Evolutionary conservation across 2,329 filamentous ascomycete species (phyloP).

Genomic region (Phialophora chinensis): DNA sequence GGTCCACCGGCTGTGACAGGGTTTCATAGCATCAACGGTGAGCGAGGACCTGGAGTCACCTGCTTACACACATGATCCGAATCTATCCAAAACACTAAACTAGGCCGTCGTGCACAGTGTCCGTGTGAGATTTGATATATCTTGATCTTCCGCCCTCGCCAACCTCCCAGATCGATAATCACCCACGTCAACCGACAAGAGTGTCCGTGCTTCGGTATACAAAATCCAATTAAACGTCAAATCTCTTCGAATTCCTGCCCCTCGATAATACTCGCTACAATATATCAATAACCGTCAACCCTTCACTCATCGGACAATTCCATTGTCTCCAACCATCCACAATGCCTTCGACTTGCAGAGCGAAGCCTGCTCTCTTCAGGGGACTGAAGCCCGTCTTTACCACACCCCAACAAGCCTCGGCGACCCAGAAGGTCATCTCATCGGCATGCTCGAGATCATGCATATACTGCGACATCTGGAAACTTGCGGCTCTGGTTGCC

Average conservation of each 20-base stretch:
- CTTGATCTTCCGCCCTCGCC: conserved; percentile 10
- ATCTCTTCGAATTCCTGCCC: conserved; percentile 18
- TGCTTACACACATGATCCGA: conserved; percentile 16
- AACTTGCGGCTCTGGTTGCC: conserved; percentile 37
- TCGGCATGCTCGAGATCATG: conserved; percentile 32
- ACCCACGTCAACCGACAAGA: conserved; percentile 5
- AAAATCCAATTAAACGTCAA: conserved; percentile 8
- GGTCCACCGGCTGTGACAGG: conserved; percentile 9
- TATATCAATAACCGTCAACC: not conserved
- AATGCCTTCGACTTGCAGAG: conserved; percentile 30
- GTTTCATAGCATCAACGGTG: conserved; percentile 22
- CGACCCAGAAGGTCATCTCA: conserved; percentile 36
- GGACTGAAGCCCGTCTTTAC: conserved; percentile 34
- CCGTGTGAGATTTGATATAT: conserved; percentile 17
- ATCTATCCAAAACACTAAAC: conserved; percentile 11
- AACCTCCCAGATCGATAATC: not conserved
- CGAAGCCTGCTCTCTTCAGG: conserved; percentile 35
- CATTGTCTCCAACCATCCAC: conserved; percentile 9
- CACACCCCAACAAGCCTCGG: conserved; percentile 23
- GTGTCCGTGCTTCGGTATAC: not conserved
- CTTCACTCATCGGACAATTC: conserved; percentile 7
- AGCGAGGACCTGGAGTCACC: conserved; percentile 12
- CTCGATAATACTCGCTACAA: conserved; percentile 17
- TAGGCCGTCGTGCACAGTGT: conserved; percentile 2
- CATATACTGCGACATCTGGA: conserved; percentile 41